These are phyloP conservation scores for Candida glucosophila DNA, from an alignment of 1,139 yeast genomes.

Conservation along the genomic window DNA sequence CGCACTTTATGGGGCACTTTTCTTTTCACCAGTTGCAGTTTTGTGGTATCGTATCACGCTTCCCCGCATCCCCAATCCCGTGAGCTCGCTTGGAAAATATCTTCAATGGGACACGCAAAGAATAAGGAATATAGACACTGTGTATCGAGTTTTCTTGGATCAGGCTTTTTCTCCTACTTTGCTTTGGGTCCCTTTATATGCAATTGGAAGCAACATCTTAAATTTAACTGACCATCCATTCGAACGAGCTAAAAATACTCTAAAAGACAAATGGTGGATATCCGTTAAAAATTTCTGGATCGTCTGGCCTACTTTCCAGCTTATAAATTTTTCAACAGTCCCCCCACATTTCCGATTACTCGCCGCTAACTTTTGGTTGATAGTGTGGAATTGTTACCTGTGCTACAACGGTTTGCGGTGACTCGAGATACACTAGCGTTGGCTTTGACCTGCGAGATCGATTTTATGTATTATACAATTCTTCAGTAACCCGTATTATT, in stretches of 20 bases:
- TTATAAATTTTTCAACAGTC: constrained; percentile 58
- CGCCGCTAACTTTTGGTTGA: constrained; percentile 61
- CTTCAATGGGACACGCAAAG: constrained; percentile 9
- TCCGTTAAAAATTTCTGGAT: constrained; percentile 68
- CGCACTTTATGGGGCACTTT: constrained; percentile 60
- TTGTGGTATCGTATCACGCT: constrained; percentile 57
- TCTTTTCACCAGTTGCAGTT: constrained; percentile 72
- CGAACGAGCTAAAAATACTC: constrained; percentile 26
- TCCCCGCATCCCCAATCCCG: constrained; percentile 40
- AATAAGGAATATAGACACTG: constrained; percentile 23
- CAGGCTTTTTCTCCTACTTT: constrained; percentile 27
- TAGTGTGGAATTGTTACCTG: constrained; percentile 79
- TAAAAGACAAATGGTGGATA: constrained; percentile 44
- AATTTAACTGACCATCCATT: constrained; percentile 25
- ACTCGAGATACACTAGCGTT: no score
- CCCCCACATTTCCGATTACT: constrained; percentile 65
- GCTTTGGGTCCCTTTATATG: constrained; percentile 39
- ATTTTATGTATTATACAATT: no score
- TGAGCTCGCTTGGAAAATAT: constrained; percentile 10
- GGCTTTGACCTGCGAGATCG: no score
- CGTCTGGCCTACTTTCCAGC: constrained; percentile 64
- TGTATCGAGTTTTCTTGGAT: constrained; percentile 28
- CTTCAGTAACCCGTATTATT: no score
- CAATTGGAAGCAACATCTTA: constrained; percentile 29
- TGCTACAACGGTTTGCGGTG: no score